A percentile compares a stretch with the other conserved stretches of the same genome.
Conservation (phyloP, 345 rosid genomes). For the Jatropha curcas region DNA sequence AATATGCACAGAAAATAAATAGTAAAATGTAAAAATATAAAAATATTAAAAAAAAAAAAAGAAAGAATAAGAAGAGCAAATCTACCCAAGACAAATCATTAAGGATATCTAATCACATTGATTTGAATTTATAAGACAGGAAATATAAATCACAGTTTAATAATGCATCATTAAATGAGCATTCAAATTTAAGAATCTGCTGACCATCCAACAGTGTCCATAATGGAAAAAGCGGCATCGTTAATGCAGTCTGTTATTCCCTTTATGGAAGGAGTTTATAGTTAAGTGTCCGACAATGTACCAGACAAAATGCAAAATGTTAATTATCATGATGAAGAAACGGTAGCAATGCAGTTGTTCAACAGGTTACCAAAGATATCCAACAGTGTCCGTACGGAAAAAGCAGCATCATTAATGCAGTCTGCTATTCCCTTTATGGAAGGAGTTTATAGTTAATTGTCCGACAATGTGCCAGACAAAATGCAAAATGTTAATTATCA, state of each 20-base stretch:
- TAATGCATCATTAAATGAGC: not conserved
- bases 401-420: too few species aligned
- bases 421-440: too few species aligned
- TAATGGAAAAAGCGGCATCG: too few species aligned
- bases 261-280: too few species aligned
- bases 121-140: not conserved
- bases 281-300: not conserved
- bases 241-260: too few species aligned
- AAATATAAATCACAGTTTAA: not conserved
- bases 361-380: not conserved
- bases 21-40: constrained; percentile 1
- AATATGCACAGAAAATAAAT: not conserved
- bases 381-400: too few species aligned
- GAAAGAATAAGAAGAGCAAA: too few species aligned
- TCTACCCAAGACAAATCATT: not conserved
- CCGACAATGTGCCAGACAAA: not conserved
- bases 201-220: too few species aligned
- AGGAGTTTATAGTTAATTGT: too few species aligned
- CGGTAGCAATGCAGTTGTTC: not conserved
- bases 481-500: not conserved
- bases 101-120: not conserved
- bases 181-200: constrained; percentile 1
- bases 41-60: not conserved
- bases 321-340: not conserved
- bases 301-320: not conserved